phyloP scores from a whole-genome alignment of 23 red algal species.

The Gracilaria caudata region DNA sequence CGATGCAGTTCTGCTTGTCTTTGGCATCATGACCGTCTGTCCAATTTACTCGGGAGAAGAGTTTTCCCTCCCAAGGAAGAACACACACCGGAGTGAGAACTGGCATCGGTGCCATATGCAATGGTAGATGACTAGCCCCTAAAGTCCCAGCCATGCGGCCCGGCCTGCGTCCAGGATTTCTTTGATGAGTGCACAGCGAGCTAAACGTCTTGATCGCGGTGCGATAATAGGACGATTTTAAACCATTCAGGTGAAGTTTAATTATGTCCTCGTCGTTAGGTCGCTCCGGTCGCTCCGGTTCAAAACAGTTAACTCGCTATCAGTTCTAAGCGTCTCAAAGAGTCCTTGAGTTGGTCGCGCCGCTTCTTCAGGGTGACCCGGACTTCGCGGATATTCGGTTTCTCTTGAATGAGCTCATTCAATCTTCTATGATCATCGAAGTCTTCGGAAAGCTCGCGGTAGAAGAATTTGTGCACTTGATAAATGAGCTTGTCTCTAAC shows the following conservation, averaged over 20 bases:
- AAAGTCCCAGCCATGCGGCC: not conserved
- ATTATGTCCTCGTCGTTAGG: too few species aligned
- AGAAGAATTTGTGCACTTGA: not conserved
- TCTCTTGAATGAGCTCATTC: not conserved
- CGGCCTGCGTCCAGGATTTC: not conserved
- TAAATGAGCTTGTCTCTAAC: slow-evolving; percentile 12
- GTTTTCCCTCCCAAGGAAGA: not conserved
- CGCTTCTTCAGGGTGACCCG: not conserved
- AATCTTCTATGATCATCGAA: not conserved
- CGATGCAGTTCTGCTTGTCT: not conserved
- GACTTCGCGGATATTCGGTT: not conserved
- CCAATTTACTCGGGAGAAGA: not conserved
- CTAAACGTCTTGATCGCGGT: not conserved
- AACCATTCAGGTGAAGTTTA: not conserved
- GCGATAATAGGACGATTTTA: not conserved
- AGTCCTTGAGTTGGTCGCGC: not conserved
- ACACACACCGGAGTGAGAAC: not conserved
- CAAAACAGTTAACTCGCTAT: not conserved
- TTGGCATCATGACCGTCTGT: not conserved
- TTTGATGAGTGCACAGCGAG: not conserved
- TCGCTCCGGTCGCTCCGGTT: too few species aligned
- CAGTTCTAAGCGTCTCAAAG: not conserved
- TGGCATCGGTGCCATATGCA: not conserved
- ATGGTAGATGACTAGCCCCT: not conserved
- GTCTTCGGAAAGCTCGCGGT: not conserved